Base-by-base conservation (phyloP, 2,329 filamentous ascomycete genomes). In the Pezicula neosporulosa region DNA sequence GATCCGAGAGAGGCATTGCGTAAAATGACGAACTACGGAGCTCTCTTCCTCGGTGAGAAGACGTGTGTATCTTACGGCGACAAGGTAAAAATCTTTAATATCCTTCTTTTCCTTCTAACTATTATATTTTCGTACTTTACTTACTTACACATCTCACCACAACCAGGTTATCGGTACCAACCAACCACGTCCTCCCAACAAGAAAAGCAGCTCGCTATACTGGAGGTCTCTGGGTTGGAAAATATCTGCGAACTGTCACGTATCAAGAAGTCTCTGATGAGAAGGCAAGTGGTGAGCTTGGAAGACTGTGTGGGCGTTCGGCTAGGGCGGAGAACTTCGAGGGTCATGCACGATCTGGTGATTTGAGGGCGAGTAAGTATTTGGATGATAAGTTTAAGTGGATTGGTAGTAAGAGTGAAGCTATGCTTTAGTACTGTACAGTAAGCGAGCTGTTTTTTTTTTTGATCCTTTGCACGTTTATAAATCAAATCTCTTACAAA, bases 41-140 rank as follows among this genome's bases (percentile, higher is more conserved):
- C 76, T 0, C 49, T 80, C 6, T 80, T 80, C 61, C 59, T 80
- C 18, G 77, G 77, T 0, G 71, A 76, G 50, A 75, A 70, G 56
- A 80, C 77, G 0, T 80, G 76, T 55, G 77, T 80, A 1, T 74
- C 71, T 0, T 79, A 78, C 48, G 77, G 77, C 13, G 77, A 80
- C 55, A 80, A 80, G 70, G 73, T 72, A 55, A n/a, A n/a, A n/a
- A 44, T 61, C 42, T 6, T 41, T 36, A 9, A 24, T 13, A 12
- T 10, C 8, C 33, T 45, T 13, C 12, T n/a, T n/a, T n/a, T n/a
- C n/a, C n/a, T n/a, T n/a, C n/a, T n/a, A n/a, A n/a, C n/a, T n/a
- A n/a, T n/a, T n/a, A n/a, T n/a, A n/a, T n/a, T n/a, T n/a, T n/a
- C n/a, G n/a, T n/a, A n/a, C n/a, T n/a, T n/a, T n/a, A n/a, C n/a